Percentiles rank a stretch among this genome's conserved stretches.
phyloP scores from a whole-genome alignment of 2,329 filamentous ascomycete species.

The Fusarium sp. region DNA sequence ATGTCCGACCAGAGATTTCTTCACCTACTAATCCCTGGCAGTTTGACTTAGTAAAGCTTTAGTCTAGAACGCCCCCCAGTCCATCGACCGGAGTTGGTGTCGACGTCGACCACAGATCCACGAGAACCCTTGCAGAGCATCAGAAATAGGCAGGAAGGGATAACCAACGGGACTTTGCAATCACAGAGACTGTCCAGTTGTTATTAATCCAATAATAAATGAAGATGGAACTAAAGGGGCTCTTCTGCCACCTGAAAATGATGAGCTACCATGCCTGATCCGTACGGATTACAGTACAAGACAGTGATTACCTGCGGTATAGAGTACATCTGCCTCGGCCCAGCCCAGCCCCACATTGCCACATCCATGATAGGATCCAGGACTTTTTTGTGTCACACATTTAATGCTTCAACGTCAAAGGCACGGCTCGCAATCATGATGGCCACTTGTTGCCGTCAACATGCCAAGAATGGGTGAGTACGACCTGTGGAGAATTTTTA shows the following conservation, averaged over 20 bases:
- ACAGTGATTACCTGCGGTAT: neutral
- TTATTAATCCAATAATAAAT: neutral
- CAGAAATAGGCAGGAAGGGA: slow-evolving; percentile 28
- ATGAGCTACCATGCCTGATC: neutral
- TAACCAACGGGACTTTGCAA: slow-evolving; percentile 18
- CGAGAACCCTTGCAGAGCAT: slow-evolving; percentile 25
- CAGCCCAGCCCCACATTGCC: slow-evolving; percentile 19
- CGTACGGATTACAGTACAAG: neutral
- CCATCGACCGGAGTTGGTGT: slow-evolving; percentile 25
- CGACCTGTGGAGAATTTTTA: neutral
- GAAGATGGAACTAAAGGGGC: neutral
- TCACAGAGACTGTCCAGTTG: neutral
- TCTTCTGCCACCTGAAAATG: slow-evolving; percentile 4
- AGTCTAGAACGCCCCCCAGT: slow-evolving; percentile 22
- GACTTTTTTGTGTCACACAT: slow-evolving; percentile 5
- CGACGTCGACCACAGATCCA: slow-evolving; percentile 35
- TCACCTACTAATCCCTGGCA: slow-evolving; percentile 1
- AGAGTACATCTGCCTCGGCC: slow-evolving; percentile 16
- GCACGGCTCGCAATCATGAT: slow-evolving; percentile 24
- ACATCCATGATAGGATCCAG: slow-evolving; percentile 24
- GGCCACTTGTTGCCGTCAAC: neutral
- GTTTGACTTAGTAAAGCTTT: slow-evolving; percentile 6
- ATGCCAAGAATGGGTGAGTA: neutral
- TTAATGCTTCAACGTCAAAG: slow-evolving; percentile 25
- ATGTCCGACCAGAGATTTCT: neutral